Base-by-base conservation (phyloP, 805 yeast species). In the Blastobotrys robertii region DNA sequence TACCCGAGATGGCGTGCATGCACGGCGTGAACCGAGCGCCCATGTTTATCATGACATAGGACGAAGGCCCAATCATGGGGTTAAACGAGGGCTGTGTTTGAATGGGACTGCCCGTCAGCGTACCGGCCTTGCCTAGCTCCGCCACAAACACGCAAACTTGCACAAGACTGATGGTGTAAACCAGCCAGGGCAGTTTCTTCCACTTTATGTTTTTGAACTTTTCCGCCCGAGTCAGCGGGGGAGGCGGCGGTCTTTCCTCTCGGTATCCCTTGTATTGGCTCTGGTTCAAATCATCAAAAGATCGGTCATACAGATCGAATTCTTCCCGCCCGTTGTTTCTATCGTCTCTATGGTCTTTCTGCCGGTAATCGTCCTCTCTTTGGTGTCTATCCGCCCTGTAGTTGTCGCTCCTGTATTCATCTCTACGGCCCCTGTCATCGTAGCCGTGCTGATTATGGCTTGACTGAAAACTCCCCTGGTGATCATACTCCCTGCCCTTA, bases 51-150 rank as follows among this genome's bases (percentile, higher is more conserved):
- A 76, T 69, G 1, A 80, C 64, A 52, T 79, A 79, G 0, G 79
- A 63, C 2, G 85, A 79, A 9, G 88, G 88, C 1, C 88, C 88
- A 22, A 81, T 57, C 87, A 81, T 81, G 4, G 87, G 88, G 56
- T 81, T 81, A 65, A 81, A 78, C 47, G 76, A 73, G 4, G 88
- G 88, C 50, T 77, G 59, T 0, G 84, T 77, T 55, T 77, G 84
- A 46, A 81, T 70, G 3, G 81, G 76, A 11, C 73, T 68, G 2
- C 84, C 84, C 0, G 87, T 81, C 36, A 74, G 63, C 4, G 57
- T 52, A 4, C 76, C 71, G 83, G 77, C 76, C 44, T 63, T 65
- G 8, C 66, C 71, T 30, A 81, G 59, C 56, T 81, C 87, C 9
- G 70, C 80, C 6, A 79, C 68, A 53, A 81, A 81, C 7, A 81